Evolutionary conservation across 345 rosid genomes (phyloP).

Genomic region (Aquilaria malaccensis): DNA sequence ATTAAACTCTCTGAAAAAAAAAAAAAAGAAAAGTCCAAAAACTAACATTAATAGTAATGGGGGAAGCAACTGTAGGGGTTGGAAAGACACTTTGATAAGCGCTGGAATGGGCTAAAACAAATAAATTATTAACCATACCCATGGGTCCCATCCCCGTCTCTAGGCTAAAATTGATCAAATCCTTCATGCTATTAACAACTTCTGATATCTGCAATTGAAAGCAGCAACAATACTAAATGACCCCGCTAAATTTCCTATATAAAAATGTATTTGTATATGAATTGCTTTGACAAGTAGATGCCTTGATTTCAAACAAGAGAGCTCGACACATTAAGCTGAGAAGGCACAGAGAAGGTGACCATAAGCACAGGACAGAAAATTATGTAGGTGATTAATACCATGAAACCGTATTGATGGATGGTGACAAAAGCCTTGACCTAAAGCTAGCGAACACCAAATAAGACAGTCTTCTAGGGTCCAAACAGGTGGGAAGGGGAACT

Average conservation of each 20-base stretch:
- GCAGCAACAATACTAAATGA: background rate
- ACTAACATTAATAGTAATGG: background rate
- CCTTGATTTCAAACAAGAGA: background rate
- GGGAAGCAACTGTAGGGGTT: background rate
- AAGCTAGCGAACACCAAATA: too few relatives aligned
- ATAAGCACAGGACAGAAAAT: background rate
- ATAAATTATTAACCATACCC: conserved; percentile 36
- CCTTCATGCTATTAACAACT: conserved; percentile 79
- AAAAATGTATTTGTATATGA: background rate
- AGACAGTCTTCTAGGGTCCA: too few relatives aligned
- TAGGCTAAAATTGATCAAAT: conserved; percentile 67
- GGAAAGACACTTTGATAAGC: background rate
- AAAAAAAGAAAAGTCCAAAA: background rate
- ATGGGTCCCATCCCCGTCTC: conserved; percentile 63
- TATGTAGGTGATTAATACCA: conserved; percentile 1
- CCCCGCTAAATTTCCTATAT: background rate
- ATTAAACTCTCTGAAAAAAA: conserved; percentile 47
- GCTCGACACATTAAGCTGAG: background rate
- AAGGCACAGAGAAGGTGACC: background rate
- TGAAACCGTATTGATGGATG: background rate
- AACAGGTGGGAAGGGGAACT: too few relatives aligned
- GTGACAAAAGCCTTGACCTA: too few relatives aligned
- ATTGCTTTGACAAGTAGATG: too few relatives aligned
- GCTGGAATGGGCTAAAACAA: background rate
- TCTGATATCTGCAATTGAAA: conserved; percentile 59